Base-by-base conservation (phyloP, 805 yeast genomes). In the Kodamaea sagamina region DNA sequence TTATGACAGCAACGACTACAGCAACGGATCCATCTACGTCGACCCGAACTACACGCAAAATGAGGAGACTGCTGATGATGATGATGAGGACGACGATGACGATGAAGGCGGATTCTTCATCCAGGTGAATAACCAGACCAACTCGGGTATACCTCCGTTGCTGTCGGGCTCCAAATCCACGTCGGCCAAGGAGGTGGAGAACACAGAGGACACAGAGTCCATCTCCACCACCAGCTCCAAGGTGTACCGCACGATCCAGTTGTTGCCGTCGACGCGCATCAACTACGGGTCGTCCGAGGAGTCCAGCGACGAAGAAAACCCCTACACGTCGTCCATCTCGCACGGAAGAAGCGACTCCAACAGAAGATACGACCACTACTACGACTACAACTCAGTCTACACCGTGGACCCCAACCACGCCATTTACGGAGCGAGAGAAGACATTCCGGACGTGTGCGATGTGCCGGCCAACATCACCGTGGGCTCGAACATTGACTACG, bases 231-330 rank as follows among this genome's bases (percentile, higher is more conserved):
- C 47, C 28, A 61, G 50, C 39, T 56, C 64, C 13, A 65, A 59
- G 47, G 48, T 54, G 10, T 48, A 60, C 41, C 76, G 77, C 34
- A 85, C 88, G 8, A 89, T 90, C 49, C 89, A 88, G 27, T 71
- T 81, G 34, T 66, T 92, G 41, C 97, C 98, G 2, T 82, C 97
- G 2, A 89, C 98, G 0, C 81, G 88, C 0, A 75, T 92, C 43
- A 89, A 90, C 58, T 79, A 80, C 58, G 87, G 88, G 6, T 79
- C 86, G 4, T 69, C 77, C 6, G 82, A 77, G 41, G 82, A 78
- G 46, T 79, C 76, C 42, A 81, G 82, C 48, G 84, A 81, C 45
- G 84, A 78, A 36, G 83, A 78, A 44, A 71, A 68, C 47, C 72
- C 72, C 1, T 71, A 71, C 55, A 70, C 74, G 9, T 59, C 77